Evolutionary conservation across 176 grass and related monocot genomes (phyloP), one percentile per base, ranked within the genome.

Genomic region (Echinochloa phyllopogon): DNA sequence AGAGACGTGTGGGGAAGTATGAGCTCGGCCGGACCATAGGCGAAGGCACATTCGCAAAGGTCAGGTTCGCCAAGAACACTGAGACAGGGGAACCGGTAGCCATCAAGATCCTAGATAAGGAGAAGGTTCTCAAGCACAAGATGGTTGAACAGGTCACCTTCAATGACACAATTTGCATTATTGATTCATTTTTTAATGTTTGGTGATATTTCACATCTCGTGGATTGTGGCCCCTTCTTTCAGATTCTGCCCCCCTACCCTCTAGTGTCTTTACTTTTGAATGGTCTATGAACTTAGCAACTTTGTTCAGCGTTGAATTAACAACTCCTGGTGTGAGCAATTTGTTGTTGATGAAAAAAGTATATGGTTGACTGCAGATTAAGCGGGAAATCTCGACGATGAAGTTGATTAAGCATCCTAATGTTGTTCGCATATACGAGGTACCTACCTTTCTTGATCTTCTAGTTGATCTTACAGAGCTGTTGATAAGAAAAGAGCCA

Each of bases 341-440:
- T 67, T 44, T 83, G 5, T 29, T 59, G 18, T 27, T 91, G 75
- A 76, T 59, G 38, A 24, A 20, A 72, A 72, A 69, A 59, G 27
- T 51, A 25, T 18, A 5, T 95, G 37, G 51, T 79, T 11, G 23
- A 58, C 74, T 92, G 88, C 87, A 99, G 96, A 96, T 99, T 69
- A 99, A 99, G 82, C 50, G 96, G 83, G 96, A 96, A 76, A 96
- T 99, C 68, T 90, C 96, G 4, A 99, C 92, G 17, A 96, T 99
- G 96, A 99, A 99, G 83, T 58, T 96, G 86, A 90, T 99, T 83
- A 94, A 99, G 82, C 96, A 99, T 87, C 96, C 96, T 51, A 96
- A 96, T 86, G 96, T 99, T 68, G 90, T 96, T 60, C 81, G 91
- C 72, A 90, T 99, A 68, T 86, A 94, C 24, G 96, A 99, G 96